Conservation (phyloP, 768 basidiomycete species). For the Auricularia cornea region DNA sequence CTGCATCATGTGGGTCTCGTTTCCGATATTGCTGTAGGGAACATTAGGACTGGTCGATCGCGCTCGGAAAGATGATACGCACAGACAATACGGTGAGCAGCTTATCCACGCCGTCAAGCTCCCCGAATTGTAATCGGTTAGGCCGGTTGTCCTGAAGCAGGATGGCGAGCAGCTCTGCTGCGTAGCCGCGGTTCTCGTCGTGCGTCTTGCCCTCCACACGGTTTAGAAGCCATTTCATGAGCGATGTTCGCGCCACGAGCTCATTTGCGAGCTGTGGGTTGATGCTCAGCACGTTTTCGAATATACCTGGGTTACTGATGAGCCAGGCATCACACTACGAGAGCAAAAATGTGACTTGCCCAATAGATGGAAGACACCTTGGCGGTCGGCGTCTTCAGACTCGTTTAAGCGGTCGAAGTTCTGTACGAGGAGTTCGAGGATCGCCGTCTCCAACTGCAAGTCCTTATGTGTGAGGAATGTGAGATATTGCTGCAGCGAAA, state of each 20-base stretch:
- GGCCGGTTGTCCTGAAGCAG: conserved; percentile 65
- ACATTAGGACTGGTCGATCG: background rate
- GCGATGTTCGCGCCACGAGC: conserved; percentile 64
- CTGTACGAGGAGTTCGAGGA: conserved; percentile 82
- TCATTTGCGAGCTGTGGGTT: conserved; percentile 64
- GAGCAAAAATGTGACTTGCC: conserved; percentile 32
- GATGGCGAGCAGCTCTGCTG: conserved; percentile 90
- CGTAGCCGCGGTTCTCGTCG: conserved; percentile 88
- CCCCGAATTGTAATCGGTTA: conserved; percentile 62
- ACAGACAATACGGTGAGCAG: conserved; percentile 75
- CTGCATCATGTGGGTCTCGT: conserved; percentile 74
- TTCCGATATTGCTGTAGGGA: conserved; percentile 69
- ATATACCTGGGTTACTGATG: conserved; percentile 49
- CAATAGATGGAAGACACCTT: conserved; percentile 90
- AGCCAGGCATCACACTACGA: background rate
- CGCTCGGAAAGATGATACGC: conserved; percentile 22
- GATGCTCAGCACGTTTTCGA: conserved; percentile 88
- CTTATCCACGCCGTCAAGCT: conserved; percentile 70
- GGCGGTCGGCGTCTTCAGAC: conserved; percentile 79
- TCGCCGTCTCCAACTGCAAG: conserved; percentile 66
- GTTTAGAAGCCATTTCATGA: conserved; percentile 71
- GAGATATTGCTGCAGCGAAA: conserved; percentile 2
- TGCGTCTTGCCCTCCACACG: conserved; percentile 65
- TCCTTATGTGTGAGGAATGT: conserved; percentile 2
- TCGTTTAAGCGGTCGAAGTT: conserved; percentile 88